Evolutionary conservation across 192 early-diverging fungal genomes (phyloP), one percentile per base, ranked within the genome.

Genomic region (Rhizophagus prolifer): DNA sequence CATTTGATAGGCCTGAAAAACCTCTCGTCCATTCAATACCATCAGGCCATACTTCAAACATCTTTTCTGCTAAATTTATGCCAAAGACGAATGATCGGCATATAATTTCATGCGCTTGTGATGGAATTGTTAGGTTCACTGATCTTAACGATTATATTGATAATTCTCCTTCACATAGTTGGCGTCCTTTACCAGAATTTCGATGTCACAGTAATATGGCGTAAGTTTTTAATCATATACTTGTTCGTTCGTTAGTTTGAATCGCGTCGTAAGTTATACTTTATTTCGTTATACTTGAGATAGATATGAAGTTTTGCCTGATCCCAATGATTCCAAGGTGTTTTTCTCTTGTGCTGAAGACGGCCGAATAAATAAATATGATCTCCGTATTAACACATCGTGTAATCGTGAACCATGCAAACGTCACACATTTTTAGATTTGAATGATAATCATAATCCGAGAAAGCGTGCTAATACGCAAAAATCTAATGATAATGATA

Each of bases 41-140:
- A 13, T 85, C 84, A 23, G 91, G 92, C 26, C 93, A 94, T 82
- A 66, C 73, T n/a, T 88, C 87, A 59, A 93, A 94, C 36, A 90
- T 95, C 12, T 95, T 95, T 82, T 90, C 91, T 77, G 89, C 92
- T 21, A 90, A 90, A 74, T 86, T 90, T 46, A 78, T 95, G 82
- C 87, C 89, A 0, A 60, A 78, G 3, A 89, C 90, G 41, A 86
- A 84, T 26, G 90, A 91, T 36, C 77, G 82, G 6, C 68, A 85
- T 14, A 82, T 92, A 28, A 78, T 92, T 25, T 88, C 89, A 2
- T 92, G 89, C 65, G 88, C 91, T 0, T 88, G 86, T 64, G 90
- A 93, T 66, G 81, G 83, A 7, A 79, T 84, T 16, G 85, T 91
- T n/a, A 83, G 82, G 67, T 75, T 88, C n/a, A 90, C 88, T 34